A percentile compares a stretch with the other conserved stretches of the same genome.
These are phyloP conservation scores for Gaeumannomyces tritici DNA, from an alignment of 2,329 filamentous ascomycete genomes.

Conservation along the genomic window DNA sequence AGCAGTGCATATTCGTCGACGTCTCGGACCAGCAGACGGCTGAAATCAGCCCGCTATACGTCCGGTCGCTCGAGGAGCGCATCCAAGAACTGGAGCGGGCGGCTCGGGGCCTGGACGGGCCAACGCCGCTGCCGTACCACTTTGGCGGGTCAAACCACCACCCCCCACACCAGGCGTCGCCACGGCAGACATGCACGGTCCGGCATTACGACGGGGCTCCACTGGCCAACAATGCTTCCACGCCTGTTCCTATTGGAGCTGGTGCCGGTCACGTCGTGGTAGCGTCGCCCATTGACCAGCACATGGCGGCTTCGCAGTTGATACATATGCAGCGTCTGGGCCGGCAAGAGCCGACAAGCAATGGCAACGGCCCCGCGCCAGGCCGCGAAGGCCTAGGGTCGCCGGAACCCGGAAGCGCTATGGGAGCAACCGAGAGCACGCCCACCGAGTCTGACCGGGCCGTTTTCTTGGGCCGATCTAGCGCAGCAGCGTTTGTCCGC, in stretches of 20 bases:
- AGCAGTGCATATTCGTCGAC: slow-evolving; percentile 3
- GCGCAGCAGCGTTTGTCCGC: slow-evolving; percentile 4
- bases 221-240: neutral
- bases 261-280: neutral
- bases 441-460: slow-evolving; percentile 1
- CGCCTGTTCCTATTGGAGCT: neutral
- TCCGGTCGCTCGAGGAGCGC: slow-evolving; percentile 5
- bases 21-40: neutral
- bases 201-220: neutral
- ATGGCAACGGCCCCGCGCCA: neutral
- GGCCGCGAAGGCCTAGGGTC: neutral
- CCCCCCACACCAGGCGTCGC: neutral
- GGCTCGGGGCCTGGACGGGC: neutral
- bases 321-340: slow-evolving; percentile 3
- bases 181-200: neutral
- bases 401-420: neutral
- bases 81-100: slow-evolving; percentile 5
- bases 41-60: slow-evolving; percentile 3
- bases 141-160: neutral
- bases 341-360: neutral
- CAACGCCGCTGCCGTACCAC: neutral
- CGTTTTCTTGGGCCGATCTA: slow-evolving; percentile 4
- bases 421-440: neutral
- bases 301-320: slow-evolving; percentile 1
- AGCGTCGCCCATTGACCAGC: slow-evolving; percentile 1